These are phyloP conservation scores for Solanum hybrid DNA, from an alignment of 305 asterid species.

Conservation along the genomic window DNA sequence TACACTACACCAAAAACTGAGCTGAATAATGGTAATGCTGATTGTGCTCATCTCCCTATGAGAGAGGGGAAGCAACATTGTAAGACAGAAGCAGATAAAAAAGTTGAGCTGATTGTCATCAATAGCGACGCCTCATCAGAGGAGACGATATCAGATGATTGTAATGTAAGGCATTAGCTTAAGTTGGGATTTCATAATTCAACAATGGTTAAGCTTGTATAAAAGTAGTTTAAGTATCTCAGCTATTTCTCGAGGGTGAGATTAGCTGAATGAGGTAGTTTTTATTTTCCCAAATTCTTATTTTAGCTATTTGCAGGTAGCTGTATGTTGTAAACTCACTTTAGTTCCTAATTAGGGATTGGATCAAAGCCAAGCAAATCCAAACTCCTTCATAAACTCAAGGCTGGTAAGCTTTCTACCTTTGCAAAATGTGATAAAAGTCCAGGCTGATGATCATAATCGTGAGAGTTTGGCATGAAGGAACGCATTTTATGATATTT, in stretches of 20 bases:
- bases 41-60: neutral
- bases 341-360: neutral
- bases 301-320: neutral
- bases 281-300: neutral
- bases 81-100: slow-evolving; percentile 1
- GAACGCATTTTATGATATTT: neutral
- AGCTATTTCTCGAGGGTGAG: neutral
- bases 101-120: slow-evolving; percentile 35
- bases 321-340: neutral
- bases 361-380: neutral
- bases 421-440: neutral
- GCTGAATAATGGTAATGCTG: neutral
- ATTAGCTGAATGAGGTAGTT: neutral
- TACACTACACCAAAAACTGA: neutral
- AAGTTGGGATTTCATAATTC: slow-evolving; percentile 3
- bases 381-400: neutral
- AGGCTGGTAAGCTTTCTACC: neutral
- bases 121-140: slow-evolving; percentile 74
- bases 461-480: neutral
- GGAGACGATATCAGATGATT: slow-evolving; percentile 70
- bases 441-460: neutral
- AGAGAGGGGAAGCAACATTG: neutral
- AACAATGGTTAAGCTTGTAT: neutral
- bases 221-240: neutral
- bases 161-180: slow-evolving; percentile 20